Percentiles rank a stretch among this genome's conserved stretches.
Evolutionary conservation across 352 stramenopile genomes (phyloP).

Genomic region (Pythium volutum): DNA sequence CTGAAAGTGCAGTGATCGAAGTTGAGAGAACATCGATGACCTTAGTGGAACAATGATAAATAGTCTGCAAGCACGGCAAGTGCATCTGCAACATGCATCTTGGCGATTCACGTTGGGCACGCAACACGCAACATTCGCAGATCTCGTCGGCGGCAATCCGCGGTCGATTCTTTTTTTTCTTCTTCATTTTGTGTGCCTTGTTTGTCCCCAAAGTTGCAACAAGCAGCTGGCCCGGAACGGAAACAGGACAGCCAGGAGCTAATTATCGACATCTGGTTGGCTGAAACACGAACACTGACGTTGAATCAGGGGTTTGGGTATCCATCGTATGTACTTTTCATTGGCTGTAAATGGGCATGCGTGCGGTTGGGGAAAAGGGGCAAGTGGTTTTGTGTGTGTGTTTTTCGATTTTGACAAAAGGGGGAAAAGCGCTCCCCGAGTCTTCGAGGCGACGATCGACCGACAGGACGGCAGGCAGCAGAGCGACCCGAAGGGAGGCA

Average conservation of each 20-base stretch:
- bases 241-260: not conserved
- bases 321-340: not conserved
- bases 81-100: no score
- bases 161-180: constrained; percentile 11
- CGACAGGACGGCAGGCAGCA: constrained; percentile 16
- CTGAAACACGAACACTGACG: not conserved
- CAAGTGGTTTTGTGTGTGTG: constrained; percentile 6
- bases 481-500: constrained; percentile 11
- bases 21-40: not conserved
- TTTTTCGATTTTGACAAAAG: constrained; percentile 16
- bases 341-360: constrained; percentile 23
- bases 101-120: no score
- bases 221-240: constrained; percentile 14
- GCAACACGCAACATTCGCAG: no score
- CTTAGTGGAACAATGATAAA: no score
- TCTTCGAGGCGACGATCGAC: constrained; percentile 14
- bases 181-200: not conserved
- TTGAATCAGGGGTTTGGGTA: constrained; percentile 19
- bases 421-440: constrained; percentile 4
- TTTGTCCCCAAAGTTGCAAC: not conserved
- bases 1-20: not conserved
- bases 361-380: constrained; percentile 21
- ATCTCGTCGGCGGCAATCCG: not conserved
- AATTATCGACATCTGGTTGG: constrained; percentile 5
- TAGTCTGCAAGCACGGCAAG: no score